Percentiles rank a stretch among this genome's conserved stretches.
These are phyloP conservation scores for Cytospora paraplurivora DNA, from an alignment of 2,329 filamentous ascomycete species.

Conservation along the genomic window DNA sequence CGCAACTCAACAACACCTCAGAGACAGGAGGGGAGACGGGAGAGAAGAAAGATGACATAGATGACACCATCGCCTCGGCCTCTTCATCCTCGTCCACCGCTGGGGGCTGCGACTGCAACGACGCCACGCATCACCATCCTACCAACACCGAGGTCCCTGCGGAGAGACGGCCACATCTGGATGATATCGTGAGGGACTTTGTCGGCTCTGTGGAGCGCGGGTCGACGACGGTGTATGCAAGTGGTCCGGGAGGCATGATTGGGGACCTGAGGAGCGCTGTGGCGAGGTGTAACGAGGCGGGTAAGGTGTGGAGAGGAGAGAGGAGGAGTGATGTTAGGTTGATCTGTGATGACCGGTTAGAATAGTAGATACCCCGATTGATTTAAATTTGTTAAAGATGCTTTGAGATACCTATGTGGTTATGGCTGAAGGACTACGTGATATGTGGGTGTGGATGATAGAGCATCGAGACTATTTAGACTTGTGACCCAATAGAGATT, in stretches of 20 bases:
- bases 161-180: constrained; percentile 49
- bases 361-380: constrained; percentile 35
- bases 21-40: constrained; percentile 31
- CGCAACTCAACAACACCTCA: too few relatives aligned
- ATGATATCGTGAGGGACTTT: constrained; percentile 50
- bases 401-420: not conserved
- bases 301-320: constrained; percentile 59
- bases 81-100: constrained; percentile 30
- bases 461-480: too few relatives aligned
- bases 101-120: constrained; percentile 32
- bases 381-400: not conserved
- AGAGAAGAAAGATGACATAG: constrained; percentile 33
- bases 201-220: constrained; percentile 50
- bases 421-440: not conserved
- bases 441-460: too few relatives aligned
- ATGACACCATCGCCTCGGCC: constrained; percentile 25
- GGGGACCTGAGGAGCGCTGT: constrained; percentile 58
- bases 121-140: constrained; percentile 31
- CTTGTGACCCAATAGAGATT: too few relatives aligned
- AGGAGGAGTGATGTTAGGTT: constrained; percentile 58
- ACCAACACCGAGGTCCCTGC: constrained; percentile 28
- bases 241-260: constrained; percentile 62
- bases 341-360: constrained; percentile 62
- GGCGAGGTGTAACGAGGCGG: constrained; percentile 53
- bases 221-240: constrained; percentile 59